Conservation (phyloP, 495 filamentous ascomycete species). For the Aspergillus campestris region DNA sequence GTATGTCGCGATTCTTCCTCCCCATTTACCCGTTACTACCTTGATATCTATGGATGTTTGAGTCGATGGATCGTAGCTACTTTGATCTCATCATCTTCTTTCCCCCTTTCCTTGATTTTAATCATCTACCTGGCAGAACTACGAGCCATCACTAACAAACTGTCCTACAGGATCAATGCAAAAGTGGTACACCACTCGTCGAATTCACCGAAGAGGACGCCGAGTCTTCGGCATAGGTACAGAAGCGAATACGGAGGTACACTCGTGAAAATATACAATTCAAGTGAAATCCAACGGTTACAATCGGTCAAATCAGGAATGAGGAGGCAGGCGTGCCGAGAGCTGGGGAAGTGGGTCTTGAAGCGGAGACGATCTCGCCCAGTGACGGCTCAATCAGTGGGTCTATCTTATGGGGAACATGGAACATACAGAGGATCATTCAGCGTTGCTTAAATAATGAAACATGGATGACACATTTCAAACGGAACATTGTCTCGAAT, state of each 20-base stretch:
- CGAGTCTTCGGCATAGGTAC: background rate
- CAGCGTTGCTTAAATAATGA: too few relatives aligned
- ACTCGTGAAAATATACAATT: background rate
- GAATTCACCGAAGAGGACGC: slow-evolving; percentile 35
- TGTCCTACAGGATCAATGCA: slow-evolving; percentile 45
- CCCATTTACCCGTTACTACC: slow-evolving; percentile 1
- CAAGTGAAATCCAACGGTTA: background rate
- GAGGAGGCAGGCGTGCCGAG: too few relatives aligned
- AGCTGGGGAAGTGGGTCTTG: too few relatives aligned
- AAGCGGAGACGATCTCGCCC: too few relatives aligned
- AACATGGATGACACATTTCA: too few relatives aligned
- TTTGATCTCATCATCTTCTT: background rate
- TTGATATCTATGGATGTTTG: slow-evolving; percentile 1
- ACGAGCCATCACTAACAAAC: slow-evolving; percentile 18
- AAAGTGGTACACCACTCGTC: slow-evolving; percentile 49
- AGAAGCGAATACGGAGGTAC: background rate
- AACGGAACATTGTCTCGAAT: too few relatives aligned
- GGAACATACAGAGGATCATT: too few relatives aligned
- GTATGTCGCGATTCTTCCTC: slow-evolving; percentile 48
- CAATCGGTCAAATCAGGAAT: too few relatives aligned
- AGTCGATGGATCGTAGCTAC: slow-evolving; percentile 1
- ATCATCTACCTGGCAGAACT: background rate
- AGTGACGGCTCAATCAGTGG: too few relatives aligned
- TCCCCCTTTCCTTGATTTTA: background rate
- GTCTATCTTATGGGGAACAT: too few relatives aligned